These are phyloP conservation scores for Xylaria intraflava DNA, from an alignment of 495 filamentous ascomycete species.

Conservation along the genomic window DNA sequence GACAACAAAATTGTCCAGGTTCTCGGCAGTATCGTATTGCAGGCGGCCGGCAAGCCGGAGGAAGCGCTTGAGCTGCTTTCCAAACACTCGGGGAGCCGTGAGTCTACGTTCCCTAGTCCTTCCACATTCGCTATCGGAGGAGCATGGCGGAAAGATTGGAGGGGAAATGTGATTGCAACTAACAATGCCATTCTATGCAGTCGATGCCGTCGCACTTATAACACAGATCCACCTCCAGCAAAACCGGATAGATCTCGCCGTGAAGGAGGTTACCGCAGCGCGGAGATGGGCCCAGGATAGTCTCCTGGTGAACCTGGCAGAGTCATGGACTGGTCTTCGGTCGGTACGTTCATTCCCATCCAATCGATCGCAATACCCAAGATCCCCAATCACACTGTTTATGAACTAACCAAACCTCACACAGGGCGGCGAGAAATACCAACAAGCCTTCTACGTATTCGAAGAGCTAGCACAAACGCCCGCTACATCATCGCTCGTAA, in stretches of 20 bases:
- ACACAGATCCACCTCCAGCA: constrained; percentile 88
- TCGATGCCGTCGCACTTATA: constrained; percentile 62
- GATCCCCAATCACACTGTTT: not conserved
- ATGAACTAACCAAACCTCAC: not conserved
- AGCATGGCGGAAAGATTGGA: not conserved
- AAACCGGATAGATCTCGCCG: constrained; percentile 81
- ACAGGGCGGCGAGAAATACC: constrained; percentile 92
- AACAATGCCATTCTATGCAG: constrained; percentile 18
- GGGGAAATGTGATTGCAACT: not conserved
- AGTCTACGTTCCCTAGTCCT: constrained; percentile 26
- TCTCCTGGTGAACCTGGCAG: constrained; percentile 85
- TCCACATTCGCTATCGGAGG: not conserved
- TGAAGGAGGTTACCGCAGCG: constrained; percentile 84
- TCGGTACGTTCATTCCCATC: constrained; percentile 50
- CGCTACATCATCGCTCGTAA: constrained; percentile 57
- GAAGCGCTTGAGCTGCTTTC: constrained; percentile 72
- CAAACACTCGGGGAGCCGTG: constrained; percentile 85
- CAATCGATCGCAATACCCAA: not conserved
- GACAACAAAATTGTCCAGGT: constrained; percentile 82
- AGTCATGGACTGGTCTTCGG: constrained; percentile 89
- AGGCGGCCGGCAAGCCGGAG: constrained; percentile 68
- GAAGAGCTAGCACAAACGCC: constrained; percentile 90
- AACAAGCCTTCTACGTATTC: constrained; percentile 95
- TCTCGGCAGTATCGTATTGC: constrained; percentile 68
- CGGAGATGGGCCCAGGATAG: constrained; percentile 95